phyloP scores from a whole-genome alignment of 2,329 filamentous ascomycete genomes.

The Fusarium coicis region DNA sequence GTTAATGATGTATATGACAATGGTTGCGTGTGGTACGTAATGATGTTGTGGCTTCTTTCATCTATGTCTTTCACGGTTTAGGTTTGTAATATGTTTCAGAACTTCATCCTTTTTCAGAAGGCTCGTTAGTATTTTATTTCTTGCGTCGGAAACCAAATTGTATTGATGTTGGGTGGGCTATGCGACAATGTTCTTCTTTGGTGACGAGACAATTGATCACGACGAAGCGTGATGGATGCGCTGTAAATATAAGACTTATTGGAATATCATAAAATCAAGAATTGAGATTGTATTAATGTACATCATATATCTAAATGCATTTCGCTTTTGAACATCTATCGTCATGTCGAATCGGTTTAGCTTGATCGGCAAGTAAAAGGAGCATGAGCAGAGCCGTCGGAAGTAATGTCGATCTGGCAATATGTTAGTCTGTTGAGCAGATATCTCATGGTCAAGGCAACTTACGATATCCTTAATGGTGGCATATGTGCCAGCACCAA shows the following conservation, averaged over 20 bases:
- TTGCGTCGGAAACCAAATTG: background rate
- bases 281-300: slow-evolving; percentile 5
- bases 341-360: background rate
- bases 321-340: slow-evolving; percentile 2
- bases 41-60: background rate
- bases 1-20: background rate
- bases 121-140: background rate
- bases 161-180: background rate
- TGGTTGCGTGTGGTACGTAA: no score
- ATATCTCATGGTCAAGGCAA: fast-evolving
- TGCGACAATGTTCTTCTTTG: background rate
- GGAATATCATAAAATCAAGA: background rate
- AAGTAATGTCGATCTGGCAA: slow-evolving; percentile 24
- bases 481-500: slow-evolving; percentile 35
- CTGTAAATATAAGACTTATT: no score
- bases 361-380: slow-evolving; percentile 33
- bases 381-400: slow-evolving; percentile 37
- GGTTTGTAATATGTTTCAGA: fast-evolving
- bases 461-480: slow-evolving; percentile 39
- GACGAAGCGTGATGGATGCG: background rate
- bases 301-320: slow-evolving; percentile 3
- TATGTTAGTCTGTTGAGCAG: background rate
- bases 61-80: background rate
- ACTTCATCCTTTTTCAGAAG: no score
- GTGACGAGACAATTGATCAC: background rate